A percentile compares a stretch with the other conserved stretches of the same genome.
phyloP scores from a whole-genome alignment of 306 rosid genomes.

The Chamaecrista fasciculata region DNA sequence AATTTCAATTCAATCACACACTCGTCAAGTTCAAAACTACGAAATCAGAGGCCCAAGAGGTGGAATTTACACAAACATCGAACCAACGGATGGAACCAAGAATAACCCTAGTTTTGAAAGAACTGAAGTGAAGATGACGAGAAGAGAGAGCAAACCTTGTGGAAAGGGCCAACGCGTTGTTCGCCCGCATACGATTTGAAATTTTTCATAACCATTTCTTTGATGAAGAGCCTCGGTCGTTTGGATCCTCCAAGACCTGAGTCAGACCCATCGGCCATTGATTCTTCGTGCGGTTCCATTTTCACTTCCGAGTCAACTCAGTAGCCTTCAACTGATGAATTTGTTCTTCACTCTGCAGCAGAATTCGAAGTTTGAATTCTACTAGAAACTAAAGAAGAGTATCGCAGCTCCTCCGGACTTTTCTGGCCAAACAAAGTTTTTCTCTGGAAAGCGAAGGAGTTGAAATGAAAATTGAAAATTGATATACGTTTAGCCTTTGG shows the following conservation, averaged over 20 bases:
- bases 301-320: slow-evolving; percentile 36
- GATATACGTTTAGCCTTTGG: too few relatives aligned
- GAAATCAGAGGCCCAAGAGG: too few relatives aligned
- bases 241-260: slow-evolving; percentile 33
- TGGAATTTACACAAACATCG: too few relatives aligned
- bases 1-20: too few relatives aligned
- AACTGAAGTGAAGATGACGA: background rate
- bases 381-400: background rate
- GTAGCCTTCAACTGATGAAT: background rate
- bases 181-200: slow-evolving; percentile 97
- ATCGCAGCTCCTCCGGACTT: background rate
- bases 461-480: too few relatives aligned
- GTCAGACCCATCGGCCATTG: slow-evolving; percentile 32
- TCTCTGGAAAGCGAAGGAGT: too few relatives aligned
- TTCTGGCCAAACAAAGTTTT: too few relatives aligned
- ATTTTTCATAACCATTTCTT: slow-evolving; percentile 89
- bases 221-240: slow-evolving; percentile 75
- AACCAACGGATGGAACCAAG: background rate
- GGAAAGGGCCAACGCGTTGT: slow-evolving; percentile 95
- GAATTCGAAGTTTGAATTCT: background rate
- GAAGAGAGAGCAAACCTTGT: slow-evolving; percentile 62
- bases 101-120: slow-evolving; percentile 17
- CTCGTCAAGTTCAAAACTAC: too few relatives aligned
- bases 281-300: slow-evolving; percentile 44
- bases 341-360: background rate